phyloP scores from a whole-genome alignment of 345 rosid species.

The Melaleuca alternifolia region DNA sequence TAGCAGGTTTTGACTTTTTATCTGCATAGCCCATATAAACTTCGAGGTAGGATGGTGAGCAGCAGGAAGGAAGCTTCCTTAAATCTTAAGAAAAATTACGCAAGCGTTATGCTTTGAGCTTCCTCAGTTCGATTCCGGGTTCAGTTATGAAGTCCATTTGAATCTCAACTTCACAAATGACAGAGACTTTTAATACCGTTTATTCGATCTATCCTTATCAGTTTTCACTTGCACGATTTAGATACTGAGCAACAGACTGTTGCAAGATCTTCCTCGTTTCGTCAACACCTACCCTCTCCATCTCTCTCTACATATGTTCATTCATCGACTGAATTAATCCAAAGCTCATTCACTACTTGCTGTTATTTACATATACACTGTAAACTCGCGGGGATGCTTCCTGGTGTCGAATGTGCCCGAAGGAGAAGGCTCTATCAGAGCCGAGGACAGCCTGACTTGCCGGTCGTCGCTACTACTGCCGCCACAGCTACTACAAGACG shows the following conservation, averaged over 20 bases:
- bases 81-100: no score
- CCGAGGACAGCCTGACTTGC: slow-evolving; percentile 23
- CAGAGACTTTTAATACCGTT: background rate
- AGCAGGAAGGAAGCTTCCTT: background rate
- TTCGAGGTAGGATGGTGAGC: background rate
- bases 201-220: background rate
- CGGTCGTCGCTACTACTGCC: background rate
- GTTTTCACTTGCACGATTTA: background rate
- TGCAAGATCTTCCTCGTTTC: background rate
- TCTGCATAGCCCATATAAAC: background rate
- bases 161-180: background rate
- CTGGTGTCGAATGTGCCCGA: slow-evolving; percentile 81
- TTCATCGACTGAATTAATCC: background rate
- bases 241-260: background rate
- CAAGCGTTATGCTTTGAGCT: no score
- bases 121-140: no score
- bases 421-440: slow-evolving; percentile 52
- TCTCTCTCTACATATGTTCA: background rate
- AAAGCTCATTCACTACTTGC: background rate
- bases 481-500: slow-evolving; percentile 28
- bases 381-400: slow-evolving; percentile 54
- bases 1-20: background rate
- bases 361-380: background rate
- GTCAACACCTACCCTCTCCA: background rate
- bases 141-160: no score